Percentiles rank a stretch among this genome's conserved stretches.
phyloP scores from a whole-genome alignment of 352 stramenopile genomes.

The Phytophthora capsici region DNA sequence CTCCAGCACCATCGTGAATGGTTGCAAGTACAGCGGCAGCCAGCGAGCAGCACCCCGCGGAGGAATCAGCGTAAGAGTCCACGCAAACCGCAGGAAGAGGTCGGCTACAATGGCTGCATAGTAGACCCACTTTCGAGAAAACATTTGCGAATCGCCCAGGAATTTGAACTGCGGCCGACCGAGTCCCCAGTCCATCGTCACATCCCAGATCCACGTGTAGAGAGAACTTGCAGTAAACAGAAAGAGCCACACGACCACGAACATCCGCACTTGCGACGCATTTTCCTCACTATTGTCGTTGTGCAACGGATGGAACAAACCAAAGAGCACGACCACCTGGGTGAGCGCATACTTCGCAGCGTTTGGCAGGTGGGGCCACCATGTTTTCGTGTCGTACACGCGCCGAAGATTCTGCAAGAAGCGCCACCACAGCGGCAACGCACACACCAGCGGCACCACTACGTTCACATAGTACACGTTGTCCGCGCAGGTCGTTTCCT shows the following conservation, averaged over 20 bases:
- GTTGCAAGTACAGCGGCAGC: slow-evolving; percentile 82
- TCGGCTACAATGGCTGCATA: slow-evolving; percentile 81
- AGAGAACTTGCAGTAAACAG: slow-evolving; percentile 83
- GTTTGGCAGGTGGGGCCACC: slow-evolving; percentile 96
- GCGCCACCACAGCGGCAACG: slow-evolving; percentile 95
- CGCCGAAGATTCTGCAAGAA: slow-evolving; percentile 97
- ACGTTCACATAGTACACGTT: slow-evolving; percentile 95
- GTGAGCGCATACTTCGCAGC: slow-evolving; percentile 95
- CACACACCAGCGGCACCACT: slow-evolving; percentile 94
- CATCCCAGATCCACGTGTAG: slow-evolving; percentile 86
- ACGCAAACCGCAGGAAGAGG: slow-evolving; percentile 83
- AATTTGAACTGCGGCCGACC: slow-evolving; percentile 81
- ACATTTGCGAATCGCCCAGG: slow-evolving; percentile 86
- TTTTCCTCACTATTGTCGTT: slow-evolving; percentile 28
- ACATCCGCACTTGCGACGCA: slow-evolving; percentile 37
- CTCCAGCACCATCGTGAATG: slow-evolving; percentile 87
- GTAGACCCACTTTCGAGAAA: slow-evolving; percentile 81
- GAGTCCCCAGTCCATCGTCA: slow-evolving; percentile 90
- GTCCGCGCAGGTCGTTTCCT: slow-evolving; percentile 46
- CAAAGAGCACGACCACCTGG: slow-evolving; percentile 87
- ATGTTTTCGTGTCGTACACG: slow-evolving; percentile 95
- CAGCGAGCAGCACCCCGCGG: slow-evolving; percentile 58
- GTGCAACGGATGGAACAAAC: slow-evolving; percentile 87
- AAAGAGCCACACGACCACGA: slow-evolving; percentile 77
- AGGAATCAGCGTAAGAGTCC: slow-evolving; percentile 83